Evolutionary conservation across 352 stramenopile species (phyloP).

Genomic region (Phytopythium chamaehyphon): DNA sequence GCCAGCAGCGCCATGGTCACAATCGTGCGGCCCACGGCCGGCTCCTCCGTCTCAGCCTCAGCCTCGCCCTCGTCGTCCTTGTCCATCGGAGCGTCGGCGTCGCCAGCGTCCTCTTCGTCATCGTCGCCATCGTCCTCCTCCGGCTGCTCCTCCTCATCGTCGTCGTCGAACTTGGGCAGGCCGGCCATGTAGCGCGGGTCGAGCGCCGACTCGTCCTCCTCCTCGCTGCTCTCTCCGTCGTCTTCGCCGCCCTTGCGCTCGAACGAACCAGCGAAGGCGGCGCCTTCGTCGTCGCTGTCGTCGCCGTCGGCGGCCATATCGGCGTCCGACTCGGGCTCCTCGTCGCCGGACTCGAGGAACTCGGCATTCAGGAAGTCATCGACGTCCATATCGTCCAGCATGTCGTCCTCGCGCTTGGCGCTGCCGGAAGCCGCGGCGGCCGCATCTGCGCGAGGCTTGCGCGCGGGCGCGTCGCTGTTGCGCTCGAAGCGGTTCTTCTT

Average conservation of each 20-base stretch:
- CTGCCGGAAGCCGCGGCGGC: slow-evolving; percentile 3
- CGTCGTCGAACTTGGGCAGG: slow-evolving; percentile 23
- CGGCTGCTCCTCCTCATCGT: slow-evolving; percentile 28
- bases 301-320: slow-evolving; percentile 20
- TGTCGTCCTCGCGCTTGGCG: slow-evolving; percentile 68
- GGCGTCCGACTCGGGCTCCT: slow-evolving; percentile 26
- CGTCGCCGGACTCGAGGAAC: slow-evolving; percentile 72
- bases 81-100: slow-evolving; percentile 12
- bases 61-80: slow-evolving; percentile 12
- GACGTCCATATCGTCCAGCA: slow-evolving; percentile 87
- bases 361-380: slow-evolving; percentile 84
- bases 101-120: slow-evolving; percentile 16
- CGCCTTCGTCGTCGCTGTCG: slow-evolving; percentile 25
- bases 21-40: slow-evolving; percentile 39
- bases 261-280: slow-evolving; percentile 9
- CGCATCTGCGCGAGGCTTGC: slow-evolving; percentile 30
- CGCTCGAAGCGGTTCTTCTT: slow-evolving; percentile 66
- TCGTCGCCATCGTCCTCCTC: slow-evolving; percentile 16
- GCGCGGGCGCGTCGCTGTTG: slow-evolving; percentile 55
- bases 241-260: slow-evolving; percentile 33
- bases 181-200: slow-evolving; percentile 74
- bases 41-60: slow-evolving; percentile 17
- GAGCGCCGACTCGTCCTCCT: slow-evolving; percentile 77
- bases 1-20: slow-evolving; percentile 75
- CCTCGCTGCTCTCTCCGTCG: slow-evolving; percentile 62